Evolutionary conservation across 495 filamentous ascomycete species (phyloP).

Genomic region (Paragyromitra xinjiangensis): DNA sequence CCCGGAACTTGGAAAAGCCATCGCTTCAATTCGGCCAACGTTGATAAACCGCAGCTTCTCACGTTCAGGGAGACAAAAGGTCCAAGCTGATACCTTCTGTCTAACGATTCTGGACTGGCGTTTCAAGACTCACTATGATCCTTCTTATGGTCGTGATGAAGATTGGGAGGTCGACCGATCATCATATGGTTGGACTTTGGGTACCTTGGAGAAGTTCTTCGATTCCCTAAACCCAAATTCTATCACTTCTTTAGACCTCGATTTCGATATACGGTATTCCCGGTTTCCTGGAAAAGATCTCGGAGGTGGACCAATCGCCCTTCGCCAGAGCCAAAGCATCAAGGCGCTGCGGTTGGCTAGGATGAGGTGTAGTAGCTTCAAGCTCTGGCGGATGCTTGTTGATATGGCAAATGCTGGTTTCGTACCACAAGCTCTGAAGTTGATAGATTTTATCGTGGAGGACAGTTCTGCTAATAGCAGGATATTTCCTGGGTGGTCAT

Average conservation of each 20-base stretch:
- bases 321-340: conserved; percentile 49
- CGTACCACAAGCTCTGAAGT: conserved; percentile 43
- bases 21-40: conserved; percentile 54
- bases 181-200: conserved; percentile 44
- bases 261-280: conserved; percentile 55
- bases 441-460: conserved; percentile 50
- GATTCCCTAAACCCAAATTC: conserved; percentile 53
- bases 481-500: conserved; percentile 46
- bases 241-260: conserved; percentile 51
- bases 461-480: conserved; percentile 33
- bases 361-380: conserved; percentile 42
- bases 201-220: conserved; percentile 50
- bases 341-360: conserved; percentile 50
- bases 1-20: conserved; percentile 52
- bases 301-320: conserved; percentile 33
- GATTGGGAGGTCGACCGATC: conserved; percentile 47
- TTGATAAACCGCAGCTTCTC: conserved; percentile 49
- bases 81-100: conserved; percentile 51
- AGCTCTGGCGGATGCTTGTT: conserved; percentile 51
- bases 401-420: conserved; percentile 54
- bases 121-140: conserved; percentile 56
- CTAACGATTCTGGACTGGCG: conserved; percentile 56
- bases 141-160: conserved; percentile 42
- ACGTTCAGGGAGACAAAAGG: conserved; percentile 38
- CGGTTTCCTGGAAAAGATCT: conserved; percentile 47